Percentiles rank a stretch among this genome's conserved stretches.
phyloP scores from a whole-genome alignment of 306 rosid species.

The Herpetospermum pedunculosum region DNA sequence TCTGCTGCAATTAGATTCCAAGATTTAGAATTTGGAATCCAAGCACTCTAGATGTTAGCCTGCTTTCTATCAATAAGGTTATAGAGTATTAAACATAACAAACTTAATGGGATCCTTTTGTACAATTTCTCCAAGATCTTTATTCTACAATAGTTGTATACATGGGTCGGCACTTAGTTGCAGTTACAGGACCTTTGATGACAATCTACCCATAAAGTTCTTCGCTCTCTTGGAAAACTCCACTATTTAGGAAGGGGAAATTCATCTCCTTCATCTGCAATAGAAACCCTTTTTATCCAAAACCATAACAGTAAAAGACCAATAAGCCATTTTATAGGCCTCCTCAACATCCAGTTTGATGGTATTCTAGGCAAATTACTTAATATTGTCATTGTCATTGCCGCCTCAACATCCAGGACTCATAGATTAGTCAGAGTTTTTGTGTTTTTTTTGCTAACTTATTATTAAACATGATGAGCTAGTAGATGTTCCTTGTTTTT shows the following conservation, averaged over 20 bases:
- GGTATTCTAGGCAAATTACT: neutral
- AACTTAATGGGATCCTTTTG: neutral
- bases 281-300: neutral
- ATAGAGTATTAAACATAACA: neutral
- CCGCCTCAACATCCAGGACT: too few species aligned
- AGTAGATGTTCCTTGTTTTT: neutral
- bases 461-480: neutral
- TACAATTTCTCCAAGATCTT: neutral
- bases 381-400: neutral
- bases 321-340: neutral
- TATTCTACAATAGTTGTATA: neutral
- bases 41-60: neutral
- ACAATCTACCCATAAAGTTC: neutral
- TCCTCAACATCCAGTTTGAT: neutral
- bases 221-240: neutral
- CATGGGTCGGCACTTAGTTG: neutral
- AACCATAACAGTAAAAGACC: neutral
- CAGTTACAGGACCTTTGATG: neutral
- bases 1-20: neutral
- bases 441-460: neutral
- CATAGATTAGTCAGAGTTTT: neutral
- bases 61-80: neutral
- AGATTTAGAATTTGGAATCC: neutral
- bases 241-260: neutral
- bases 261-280: neutral